A percentile compares a stretch with the other conserved stretches of the same genome.
Evolutionary conservation across 1,139 yeast genomes (phyloP).

Genomic region (Kurtzmaniella quercitrusa): DNA sequence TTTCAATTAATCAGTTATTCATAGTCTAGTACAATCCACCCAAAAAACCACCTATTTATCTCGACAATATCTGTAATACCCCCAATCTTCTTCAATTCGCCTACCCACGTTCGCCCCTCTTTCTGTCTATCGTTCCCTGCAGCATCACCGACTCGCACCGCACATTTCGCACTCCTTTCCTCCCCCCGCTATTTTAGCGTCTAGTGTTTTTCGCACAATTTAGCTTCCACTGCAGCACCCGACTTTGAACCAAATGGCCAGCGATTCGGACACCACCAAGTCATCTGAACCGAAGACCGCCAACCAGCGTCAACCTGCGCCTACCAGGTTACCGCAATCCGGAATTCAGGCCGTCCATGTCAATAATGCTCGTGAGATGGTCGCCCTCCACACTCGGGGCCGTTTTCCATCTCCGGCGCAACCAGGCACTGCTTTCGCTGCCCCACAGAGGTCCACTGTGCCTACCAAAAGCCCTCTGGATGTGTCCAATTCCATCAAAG

Average conservation of each 20-base stretch:
- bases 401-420: constrained; percentile 22
- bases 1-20: no score
- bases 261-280: neutral
- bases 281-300: neutral
- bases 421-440: constrained; percentile 4
- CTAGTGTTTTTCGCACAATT: no score
- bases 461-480: constrained; percentile 6
- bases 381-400: constrained; percentile 36
- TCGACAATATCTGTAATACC: no score
- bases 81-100: no score
- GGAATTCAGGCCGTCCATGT: constrained; percentile 57
- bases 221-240: neutral
- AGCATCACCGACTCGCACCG: neutral
- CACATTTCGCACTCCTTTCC: neutral
- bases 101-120: no score
- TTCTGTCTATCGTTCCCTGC: no score
- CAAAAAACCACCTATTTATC: no score
- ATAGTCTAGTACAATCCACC: no score
- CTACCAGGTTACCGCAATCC: constrained; percentile 1
- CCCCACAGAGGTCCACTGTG: constrained; percentile 1
- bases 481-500: constrained; percentile 2
- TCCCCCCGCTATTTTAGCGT: neutral
- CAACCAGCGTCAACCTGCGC: neutral
- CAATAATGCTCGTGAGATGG: constrained; percentile 64
- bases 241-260: neutral